Percentiles rank a stretch among this genome's conserved stretches.
These are phyloP conservation scores for Globisporangium nagaii DNA, from an alignment of 352 stramenopile species.

Conservation along the genomic window DNA sequence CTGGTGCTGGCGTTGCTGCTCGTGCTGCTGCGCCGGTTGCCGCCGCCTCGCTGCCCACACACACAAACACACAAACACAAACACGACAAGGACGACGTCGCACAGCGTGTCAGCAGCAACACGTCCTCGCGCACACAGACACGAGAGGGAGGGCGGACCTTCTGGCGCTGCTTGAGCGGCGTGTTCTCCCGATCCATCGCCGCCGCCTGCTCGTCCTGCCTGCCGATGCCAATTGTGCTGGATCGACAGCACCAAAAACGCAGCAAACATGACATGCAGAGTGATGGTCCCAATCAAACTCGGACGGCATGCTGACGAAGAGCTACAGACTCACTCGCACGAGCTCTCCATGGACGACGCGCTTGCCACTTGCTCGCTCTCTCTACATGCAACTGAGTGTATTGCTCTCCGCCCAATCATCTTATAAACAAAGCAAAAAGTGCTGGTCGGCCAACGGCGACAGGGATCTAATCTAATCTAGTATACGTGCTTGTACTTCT, in stretches of 20 bases:
- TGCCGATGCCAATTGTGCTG: neutral
- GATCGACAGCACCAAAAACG: neutral
- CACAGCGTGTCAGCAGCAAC: neutral
- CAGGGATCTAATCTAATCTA: constrained; percentile 4
- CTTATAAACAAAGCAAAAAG: neutral
- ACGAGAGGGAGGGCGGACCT: constrained; percentile 25
- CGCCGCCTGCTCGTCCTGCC: too few species aligned
- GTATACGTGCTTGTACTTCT: constrained; percentile 64
- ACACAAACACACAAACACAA: neutral
- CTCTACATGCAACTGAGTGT: too few species aligned
- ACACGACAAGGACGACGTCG: neutral
- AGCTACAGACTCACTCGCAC: neutral
- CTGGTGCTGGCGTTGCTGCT: constrained; percentile 7
- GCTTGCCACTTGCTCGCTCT: too few species aligned
- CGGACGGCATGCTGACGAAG: neutral
- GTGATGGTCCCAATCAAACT: neutral
- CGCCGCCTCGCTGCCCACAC: constrained; percentile 18
- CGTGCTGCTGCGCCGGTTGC: constrained; percentile 16
- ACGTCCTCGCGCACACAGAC: neutral
- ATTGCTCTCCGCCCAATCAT: neutral
- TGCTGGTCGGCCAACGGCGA: neutral
- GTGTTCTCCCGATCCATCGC: constrained; percentile 78
- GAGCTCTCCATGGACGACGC: too few species aligned
- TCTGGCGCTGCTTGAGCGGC: constrained; percentile 71
- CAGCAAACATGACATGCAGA: neutral